These are phyloP conservation scores for Aotearoamyces nothofagi DNA, from an alignment of 2,329 filamentous ascomycete species.

Conservation along the genomic window DNA sequence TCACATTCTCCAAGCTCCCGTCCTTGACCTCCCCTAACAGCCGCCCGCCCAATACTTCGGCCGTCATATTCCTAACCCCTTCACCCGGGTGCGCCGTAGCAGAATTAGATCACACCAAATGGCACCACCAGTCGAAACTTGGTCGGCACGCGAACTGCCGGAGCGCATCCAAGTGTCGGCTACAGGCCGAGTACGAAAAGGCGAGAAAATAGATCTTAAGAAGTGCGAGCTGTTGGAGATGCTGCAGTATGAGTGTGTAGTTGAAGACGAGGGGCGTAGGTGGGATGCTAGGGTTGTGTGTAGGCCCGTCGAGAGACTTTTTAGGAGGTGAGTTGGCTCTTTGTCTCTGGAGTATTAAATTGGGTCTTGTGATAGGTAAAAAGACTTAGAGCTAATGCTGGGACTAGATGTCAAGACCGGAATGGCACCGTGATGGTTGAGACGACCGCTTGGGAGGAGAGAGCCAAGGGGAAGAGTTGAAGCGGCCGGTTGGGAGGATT, in stretches of 20 bases:
- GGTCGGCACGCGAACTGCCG: slow-evolving; percentile 35
- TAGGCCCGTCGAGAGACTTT: slow-evolving; percentile 41
- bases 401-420: slow-evolving; percentile 39
- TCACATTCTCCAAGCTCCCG: slow-evolving; percentile 42
- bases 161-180: slow-evolving; percentile 30
- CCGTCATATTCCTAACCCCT: slow-evolving; percentile 21
- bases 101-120: slow-evolving; percentile 21
- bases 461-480: slow-evolving; percentile 1
- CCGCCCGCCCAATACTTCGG: slow-evolving; percentile 29
- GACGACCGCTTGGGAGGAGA: slow-evolving; percentile 44
- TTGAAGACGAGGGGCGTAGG: slow-evolving; percentile 29
- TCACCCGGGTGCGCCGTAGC: neutral
- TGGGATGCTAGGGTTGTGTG: slow-evolving; percentile 35
- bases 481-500: too few species aligned
- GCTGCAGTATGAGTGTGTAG: slow-evolving; percentile 44
- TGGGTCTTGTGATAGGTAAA: too few species aligned
- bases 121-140: slow-evolving; percentile 41
- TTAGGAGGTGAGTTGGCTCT: slow-evolving; percentile 36
- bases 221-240: slow-evolving; percentile 41
- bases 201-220: slow-evolving; percentile 35
- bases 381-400: slow-evolving; percentile 4
- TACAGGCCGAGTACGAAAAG: slow-evolving; percentile 25
- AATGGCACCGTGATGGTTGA: slow-evolving; percentile 44
- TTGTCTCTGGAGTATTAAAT: neutral
- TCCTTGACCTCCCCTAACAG: slow-evolving; percentile 40